Percentiles rank a stretch among this genome's conserved stretches.
Evolutionary conservation across 495 filamentous ascomycete species (phyloP).

Genomic region (Hamigera avellanea): DNA sequence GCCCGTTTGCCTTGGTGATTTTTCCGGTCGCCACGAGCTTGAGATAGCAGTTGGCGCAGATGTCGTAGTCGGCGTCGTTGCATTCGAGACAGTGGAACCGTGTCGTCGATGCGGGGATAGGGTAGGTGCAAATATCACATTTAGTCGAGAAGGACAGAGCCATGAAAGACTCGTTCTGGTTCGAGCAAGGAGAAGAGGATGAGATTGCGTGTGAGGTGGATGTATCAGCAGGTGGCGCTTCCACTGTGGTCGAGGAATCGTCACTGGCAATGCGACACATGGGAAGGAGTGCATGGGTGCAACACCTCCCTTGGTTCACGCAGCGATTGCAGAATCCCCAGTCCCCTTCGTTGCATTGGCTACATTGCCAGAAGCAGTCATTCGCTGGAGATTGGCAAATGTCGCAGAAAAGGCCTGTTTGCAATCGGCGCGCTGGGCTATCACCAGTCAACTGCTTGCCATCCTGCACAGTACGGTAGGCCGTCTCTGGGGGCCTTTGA

Average conservation of each 20-base stretch:
- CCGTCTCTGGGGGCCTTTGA: slow-evolving; percentile 34
- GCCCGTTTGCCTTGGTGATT: slow-evolving; percentile 63
- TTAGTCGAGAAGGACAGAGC: slow-evolving; percentile 55
- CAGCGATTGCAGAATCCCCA: slow-evolving; percentile 86
- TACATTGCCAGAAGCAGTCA: slow-evolving; percentile 75
- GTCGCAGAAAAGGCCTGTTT: slow-evolving; percentile 73
- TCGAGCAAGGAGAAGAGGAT: slow-evolving; percentile 24
- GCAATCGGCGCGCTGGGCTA: slow-evolving; percentile 52
- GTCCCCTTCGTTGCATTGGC: slow-evolving; percentile 73
- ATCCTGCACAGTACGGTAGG: slow-evolving; percentile 14
- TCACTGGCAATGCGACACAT: slow-evolving; percentile 32
- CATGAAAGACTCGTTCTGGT: slow-evolving; percentile 31
- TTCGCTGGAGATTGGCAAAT: slow-evolving; percentile 61
- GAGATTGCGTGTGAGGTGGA: slow-evolving; percentile 9
- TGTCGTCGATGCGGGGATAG: slow-evolving; percentile 53
- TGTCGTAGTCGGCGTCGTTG: slow-evolving; percentile 68
- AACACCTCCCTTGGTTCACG: slow-evolving; percentile 64
- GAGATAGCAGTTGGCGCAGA: slow-evolving; percentile 68
- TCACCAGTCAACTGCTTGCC: slow-evolving; percentile 41
- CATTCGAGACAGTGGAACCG: slow-evolving; percentile 68
- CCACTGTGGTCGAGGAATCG: slow-evolving; percentile 11
- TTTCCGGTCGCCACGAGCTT: slow-evolving; percentile 45
- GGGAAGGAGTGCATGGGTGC: slow-evolving; percentile 67
- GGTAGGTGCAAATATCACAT: slow-evolving; percentile 62
- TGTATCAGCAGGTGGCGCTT: slow-evolving; percentile 13